Evolutionary conservation across 371 early-diverging fungal genomes (phyloP), one percentile per base, ranked within the genome.

Genomic region (Mucor plumbeus): DNA sequence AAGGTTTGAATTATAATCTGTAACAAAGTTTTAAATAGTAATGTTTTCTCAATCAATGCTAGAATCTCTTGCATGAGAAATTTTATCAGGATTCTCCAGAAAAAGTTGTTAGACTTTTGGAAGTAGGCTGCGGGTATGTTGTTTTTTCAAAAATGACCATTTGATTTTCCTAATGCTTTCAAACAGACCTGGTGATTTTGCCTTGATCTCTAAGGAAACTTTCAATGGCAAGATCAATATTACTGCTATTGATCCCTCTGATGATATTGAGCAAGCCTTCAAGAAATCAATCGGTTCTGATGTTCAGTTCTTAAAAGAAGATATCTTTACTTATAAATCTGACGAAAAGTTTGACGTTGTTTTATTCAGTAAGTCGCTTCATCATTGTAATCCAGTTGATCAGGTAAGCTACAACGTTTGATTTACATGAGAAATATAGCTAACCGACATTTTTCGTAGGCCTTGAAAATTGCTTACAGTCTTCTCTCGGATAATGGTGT

Each of bases 301-400:
- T 34, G 61, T 70, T 11, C 35, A 61, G 0, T 75, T 70, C 15
- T 26, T 44, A 13, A 19, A 36, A 17, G 59, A 60, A 6, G 68
- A 63, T 3, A 69, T 78, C 40, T 67, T 72, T 44, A 53, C 60
- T 7, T 67, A 64, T 35, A 55, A 65, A 7, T 10, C 36, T 19
- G 59, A 63, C 6, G 36, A 58, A 8, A 47, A 40, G 10, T 79
- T 60, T 59, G 79, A 79, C 34, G 40, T 79, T 11, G 61, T 76
- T n/a, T 26, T 79, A 10, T 79, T 76, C 15, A 67, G 76, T 8
- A 79, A 79, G 54, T 79, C 79, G 10, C 74, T 79, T 40, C 79
- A 79, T 53, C 79, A 79, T 36, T 73, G 73, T 56, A 58, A 62
- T 26, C 73, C 75, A 15, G 63, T 79, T 19, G 70, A 73, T 38